A percentile compares a stretch with the other conserved stretches of the same genome.
These are phyloP conservation scores for Dalbergia cultrata DNA, from an alignment of 306 rosid genomes.

Conservation along the genomic window DNA sequence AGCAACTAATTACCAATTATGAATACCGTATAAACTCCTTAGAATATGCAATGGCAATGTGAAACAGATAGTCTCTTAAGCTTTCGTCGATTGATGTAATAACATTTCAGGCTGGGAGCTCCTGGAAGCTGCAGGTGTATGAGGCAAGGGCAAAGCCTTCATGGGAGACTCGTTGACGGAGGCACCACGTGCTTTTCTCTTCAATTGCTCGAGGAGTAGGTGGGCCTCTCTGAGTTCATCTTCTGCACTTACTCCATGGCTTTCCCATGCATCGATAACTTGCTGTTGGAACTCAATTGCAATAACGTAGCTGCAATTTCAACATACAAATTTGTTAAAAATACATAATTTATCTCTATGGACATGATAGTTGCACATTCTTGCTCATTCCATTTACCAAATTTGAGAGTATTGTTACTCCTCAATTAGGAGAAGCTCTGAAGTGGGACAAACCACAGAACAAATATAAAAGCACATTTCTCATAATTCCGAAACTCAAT, in stretches of 20 bases:
- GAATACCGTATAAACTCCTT: constrained; percentile 17
- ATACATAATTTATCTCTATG: background rate
- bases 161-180: constrained; percentile 51
- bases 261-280: constrained; percentile 92
- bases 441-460: constrained; percentile 1
- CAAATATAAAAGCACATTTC: constrained; percentile 2
- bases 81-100: constrained; percentile 36
- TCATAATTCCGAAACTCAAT: constrained; percentile 14
- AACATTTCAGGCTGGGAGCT: constrained; percentile 46
- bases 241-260: constrained; percentile 81
- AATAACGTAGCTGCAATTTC: constrained; percentile 74
- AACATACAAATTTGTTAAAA: constrained; percentile 23
- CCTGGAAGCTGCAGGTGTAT: constrained; percentile 52
- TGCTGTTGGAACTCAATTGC: constrained; percentile 88
- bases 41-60: constrained; percentile 31
- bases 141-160: constrained; percentile 75
- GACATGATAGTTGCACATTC: background rate
- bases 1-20: constrained; percentile 33
- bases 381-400: constrained; percentile 21
- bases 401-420: background rate
- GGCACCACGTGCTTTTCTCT: constrained; percentile 65
- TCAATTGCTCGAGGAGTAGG: constrained; percentile 68
- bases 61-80: constrained; percentile 18
- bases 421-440: background rate
- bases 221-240: constrained; percentile 81